Conservation (phyloP, 2,329 filamentous ascomycete species). For the Akanthomyces uredinophilus region DNA sequence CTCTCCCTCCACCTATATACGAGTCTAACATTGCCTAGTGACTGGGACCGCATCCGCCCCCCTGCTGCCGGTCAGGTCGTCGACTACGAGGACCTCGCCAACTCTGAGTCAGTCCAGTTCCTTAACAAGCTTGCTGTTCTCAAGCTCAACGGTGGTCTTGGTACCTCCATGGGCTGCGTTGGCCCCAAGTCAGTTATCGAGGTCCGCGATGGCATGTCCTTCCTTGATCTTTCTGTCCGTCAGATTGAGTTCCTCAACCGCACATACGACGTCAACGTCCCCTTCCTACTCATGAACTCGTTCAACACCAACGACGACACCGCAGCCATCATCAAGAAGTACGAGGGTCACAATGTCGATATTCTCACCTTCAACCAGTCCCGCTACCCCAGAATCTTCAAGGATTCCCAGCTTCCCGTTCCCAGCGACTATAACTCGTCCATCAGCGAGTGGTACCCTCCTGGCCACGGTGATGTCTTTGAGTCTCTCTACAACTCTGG, state of each 20-base stretch:
- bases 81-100: slow-evolving; percentile 85
- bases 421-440: slow-evolving; percentile 83
- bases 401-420: slow-evolving; percentile 94
- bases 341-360: slow-evolving; percentile 99
- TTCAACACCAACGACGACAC: slow-evolving; percentile 99
- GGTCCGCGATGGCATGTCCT: slow-evolving; percentile 99
- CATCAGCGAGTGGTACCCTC: slow-evolving; percentile 97
- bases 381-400: slow-evolving; percentile 93
- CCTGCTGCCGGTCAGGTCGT: slow-evolving; percentile 92
- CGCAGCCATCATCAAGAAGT: slow-evolving; percentile 99
- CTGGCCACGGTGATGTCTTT: slow-evolving; percentile 98
- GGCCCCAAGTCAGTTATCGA: slow-evolving; percentile 99
- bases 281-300: slow-evolving; percentile 99
- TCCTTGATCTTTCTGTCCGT: slow-evolving; percentile 95
- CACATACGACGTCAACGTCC: slow-evolving; percentile 94
- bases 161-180: slow-evolving; percentile 99
- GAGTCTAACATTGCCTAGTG: slow-evolving; percentile 45
- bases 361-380: slow-evolving; percentile 99
- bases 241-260: slow-evolving; percentile 99
- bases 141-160: slow-evolving; percentile 98
- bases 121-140: slow-evolving; percentile 96
- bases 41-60: slow-evolving; percentile 95
- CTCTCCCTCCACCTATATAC: background rate
- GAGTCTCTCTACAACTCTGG: slow-evolving; percentile 99
- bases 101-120: slow-evolving; percentile 87